Evolutionary conservation across 768 basidiomycete species (phyloP).

Genomic region (Russula compacta): DNA sequence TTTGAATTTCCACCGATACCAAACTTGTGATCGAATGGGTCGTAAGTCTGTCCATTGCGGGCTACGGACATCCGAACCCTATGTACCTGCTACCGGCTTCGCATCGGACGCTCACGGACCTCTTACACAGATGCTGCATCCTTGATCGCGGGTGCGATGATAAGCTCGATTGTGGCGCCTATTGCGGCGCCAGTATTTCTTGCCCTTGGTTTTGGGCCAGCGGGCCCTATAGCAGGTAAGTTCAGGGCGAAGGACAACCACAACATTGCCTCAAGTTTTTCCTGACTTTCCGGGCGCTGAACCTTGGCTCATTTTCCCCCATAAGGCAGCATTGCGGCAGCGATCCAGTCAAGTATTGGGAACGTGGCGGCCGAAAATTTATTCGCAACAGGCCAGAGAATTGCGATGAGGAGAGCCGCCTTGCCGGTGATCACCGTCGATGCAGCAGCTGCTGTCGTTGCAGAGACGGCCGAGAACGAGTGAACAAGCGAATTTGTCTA

Average conservation of each 20-base stretch:
- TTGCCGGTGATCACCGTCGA: background rate
- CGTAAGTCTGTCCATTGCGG: background rate
- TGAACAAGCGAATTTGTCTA: background rate
- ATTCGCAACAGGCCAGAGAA: constrained; percentile 1
- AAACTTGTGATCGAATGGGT: background rate
- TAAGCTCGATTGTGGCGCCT: background rate
- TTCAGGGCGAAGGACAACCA: background rate
- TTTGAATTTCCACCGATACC: background rate
- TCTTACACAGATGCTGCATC: background rate
- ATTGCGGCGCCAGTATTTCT: background rate
- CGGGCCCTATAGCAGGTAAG: background rate
- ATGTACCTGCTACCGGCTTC: background rate
- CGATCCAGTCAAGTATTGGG: background rate
- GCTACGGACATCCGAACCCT: background rate
- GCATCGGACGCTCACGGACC: background rate
- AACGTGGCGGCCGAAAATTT: background rate
- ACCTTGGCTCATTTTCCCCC: background rate
- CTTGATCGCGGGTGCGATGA: background rate
- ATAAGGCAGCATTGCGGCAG: background rate
- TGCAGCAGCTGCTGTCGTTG: background rate
- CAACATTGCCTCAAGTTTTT: background rate
- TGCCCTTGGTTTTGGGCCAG: background rate
- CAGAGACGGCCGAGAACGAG: background rate
- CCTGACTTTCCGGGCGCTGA: background rate
- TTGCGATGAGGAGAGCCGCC: background rate